Evolutionary conservation across 345 rosid species (phyloP), one percentile per base, ranked within the genome.

Genomic region (Camelina neglecta): DNA sequence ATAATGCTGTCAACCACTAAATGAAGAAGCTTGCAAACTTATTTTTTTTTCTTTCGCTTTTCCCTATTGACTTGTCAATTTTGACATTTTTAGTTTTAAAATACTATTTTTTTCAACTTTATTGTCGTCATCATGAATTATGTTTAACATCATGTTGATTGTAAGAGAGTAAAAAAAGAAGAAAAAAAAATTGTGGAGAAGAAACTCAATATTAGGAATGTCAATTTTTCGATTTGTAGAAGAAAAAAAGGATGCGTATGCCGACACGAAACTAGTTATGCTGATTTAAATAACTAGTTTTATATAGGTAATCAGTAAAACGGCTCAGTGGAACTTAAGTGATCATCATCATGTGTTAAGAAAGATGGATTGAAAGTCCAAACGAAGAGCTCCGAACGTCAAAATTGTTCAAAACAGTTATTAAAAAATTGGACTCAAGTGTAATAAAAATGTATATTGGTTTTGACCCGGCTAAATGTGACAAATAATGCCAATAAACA

Each of bases 261-360:
- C 1, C 8, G 5, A 48, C 11, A 31, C 11, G 16, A 65, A 35
- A 5, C 8, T 5, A 15, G 55, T 29, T 35, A 12, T 13, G 36
- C 13, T 20, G 42, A 39, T 39, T 29, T 39, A 8, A 39, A 38
- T 7, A 36, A 7, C 10, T 36, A 18, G 18, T 18, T 18, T 18
- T 18, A 18, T 29, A 29, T 10, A 18, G 12, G n/a, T 8, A 53
- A 36, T 39, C 3, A 42, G 7, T 54, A 73, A 55, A 55, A 9
- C 48, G 38, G 54, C 62, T 62, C 7, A 73, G 56, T 45, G 45
- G 55, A 73, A 53, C 63, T 53, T 13, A 56, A 57, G 50, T 64
- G 39, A 12, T 35, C 24, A 42, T 29, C 31, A 29, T 29, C 31
- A 29, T 29, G 31, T 41, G 33, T 49, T 1, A 7, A 50, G 26